Base-by-base conservation (phyloP, 257 asterid species). In the Schizonepeta tenuifolia region DNA sequence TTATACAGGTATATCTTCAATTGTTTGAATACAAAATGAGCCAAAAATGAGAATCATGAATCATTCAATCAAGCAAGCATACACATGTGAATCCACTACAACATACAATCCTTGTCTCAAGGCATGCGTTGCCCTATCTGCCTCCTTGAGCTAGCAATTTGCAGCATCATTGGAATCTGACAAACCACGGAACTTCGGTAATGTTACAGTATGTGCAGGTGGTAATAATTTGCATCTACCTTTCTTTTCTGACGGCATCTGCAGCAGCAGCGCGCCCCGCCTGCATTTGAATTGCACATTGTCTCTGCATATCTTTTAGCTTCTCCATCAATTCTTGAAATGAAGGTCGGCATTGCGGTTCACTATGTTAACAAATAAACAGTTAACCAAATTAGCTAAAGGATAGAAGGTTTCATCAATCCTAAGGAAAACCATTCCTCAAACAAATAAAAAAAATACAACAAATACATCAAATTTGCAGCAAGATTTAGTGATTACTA, bases 251-350 rank as follows among this genome's bases (percentile, higher is more conserved):
- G 83, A 11, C 54, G 5, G 78, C 77, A 17, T 80, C 90, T 9
- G 72, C 89, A 24, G 86, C 81, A 22, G 62, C 77, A 12, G 72
- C 84, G 18, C 95, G 90, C 0, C 88, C 87, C 9, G 93, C 93
- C 71, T 88, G 99, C 67, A 75, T 44, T 41, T 86, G 97, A 72
- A 87, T 54, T 9, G 85, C 75, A 49, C 74, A 78, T 76, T 83
- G 90, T 57, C 75, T 86, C 66, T 83, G 90, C 88, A 95, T 59
- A 36, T 92, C 95, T 81, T 84, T 88, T 3, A 95, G 89, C 87
- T 76, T 88, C 67, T 87, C 98, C 65, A 92, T 75, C 47, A 95
- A 64, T 78, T 92, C 99, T 80, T 86, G 96, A 86, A 90, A 90
- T n/a, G 92, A 78, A 51, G 99, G 97, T 8, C 99, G 97, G 63